Conservation (phyloP, 129 eudicot species). For the Artemisia argyi region DNA sequence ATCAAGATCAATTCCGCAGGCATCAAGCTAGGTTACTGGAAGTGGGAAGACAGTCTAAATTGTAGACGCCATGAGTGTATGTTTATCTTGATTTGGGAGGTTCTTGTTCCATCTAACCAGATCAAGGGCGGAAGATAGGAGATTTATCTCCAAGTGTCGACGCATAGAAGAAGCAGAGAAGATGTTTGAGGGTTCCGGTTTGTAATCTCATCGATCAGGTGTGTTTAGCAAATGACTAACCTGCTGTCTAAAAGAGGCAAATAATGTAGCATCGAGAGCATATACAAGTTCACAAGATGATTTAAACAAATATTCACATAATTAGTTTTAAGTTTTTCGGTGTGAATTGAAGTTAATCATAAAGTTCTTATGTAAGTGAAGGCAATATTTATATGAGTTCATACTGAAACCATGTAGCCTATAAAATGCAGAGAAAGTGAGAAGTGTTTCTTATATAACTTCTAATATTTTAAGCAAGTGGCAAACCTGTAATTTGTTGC, state of each 20-base stretch:
- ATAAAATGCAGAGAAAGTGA: neutral
- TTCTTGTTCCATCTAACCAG: no score
- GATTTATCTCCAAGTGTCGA: no score
- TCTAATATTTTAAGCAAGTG: neutral
- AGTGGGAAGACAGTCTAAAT: no score
- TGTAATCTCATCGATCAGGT: neutral
- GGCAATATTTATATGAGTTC: neutral
- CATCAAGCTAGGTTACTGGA: no score
- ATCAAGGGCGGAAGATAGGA: no score
- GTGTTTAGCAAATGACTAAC: neutral
- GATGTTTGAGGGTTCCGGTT: neutral
- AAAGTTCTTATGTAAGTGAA: neutral
- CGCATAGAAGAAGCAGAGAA: neutral
- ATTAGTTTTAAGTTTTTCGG: neutral
- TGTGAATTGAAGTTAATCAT: neutral
- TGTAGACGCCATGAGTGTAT: no score
- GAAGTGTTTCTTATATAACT: neutral
- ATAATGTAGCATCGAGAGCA: constrained; percentile 3
- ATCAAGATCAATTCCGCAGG: no score
- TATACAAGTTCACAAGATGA: neutral
- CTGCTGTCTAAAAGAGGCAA: neutral
- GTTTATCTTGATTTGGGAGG: no score
- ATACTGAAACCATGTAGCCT: neutral
- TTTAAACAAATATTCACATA: neutral
- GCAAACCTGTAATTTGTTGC: constrained; percentile 5